Conservation (phyloP, 176 grass and related monocot species). For the Oryza meyeriana region DNA sequence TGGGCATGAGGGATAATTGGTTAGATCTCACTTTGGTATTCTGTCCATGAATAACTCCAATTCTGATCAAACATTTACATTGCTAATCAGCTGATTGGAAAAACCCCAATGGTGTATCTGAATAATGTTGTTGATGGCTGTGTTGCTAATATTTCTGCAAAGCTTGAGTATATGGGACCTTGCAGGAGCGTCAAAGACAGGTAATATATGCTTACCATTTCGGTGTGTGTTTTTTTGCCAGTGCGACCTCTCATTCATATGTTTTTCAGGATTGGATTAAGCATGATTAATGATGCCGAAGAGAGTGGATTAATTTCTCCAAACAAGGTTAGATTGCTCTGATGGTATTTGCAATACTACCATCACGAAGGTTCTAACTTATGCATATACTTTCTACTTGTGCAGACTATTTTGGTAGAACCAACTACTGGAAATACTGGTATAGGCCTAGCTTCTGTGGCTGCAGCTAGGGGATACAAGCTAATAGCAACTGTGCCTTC, state of each 20-base stretch:
- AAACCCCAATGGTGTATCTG: conserved; percentile 94
- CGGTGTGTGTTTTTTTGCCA: not conserved
- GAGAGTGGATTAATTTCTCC: conserved; percentile 76
- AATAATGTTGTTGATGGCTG: conserved; percentile 86
- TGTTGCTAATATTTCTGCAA: conserved; percentile 86
- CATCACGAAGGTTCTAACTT: not conserved
- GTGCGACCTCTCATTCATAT: conserved; percentile 17
- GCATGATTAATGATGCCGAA: conserved; percentile 96
- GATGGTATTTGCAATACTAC: conserved; percentile 13
- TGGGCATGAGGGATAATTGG: not conserved
- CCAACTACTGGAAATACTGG: conserved; percentile 94
- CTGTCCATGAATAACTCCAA: not conserved
- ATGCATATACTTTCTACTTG: conserved; percentile 5
- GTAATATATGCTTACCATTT: conserved; percentile 43
- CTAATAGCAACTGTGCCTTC: conserved; percentile 86
- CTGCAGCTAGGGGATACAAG: conserved; percentile 92
- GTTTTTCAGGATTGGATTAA: conserved; percentile 64
- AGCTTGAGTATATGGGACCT: conserved; percentile 92
- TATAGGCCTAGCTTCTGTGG: conserved; percentile 66
- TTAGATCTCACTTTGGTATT: not conserved
- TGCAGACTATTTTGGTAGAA: conserved; percentile 88
- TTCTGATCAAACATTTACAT: conserved; percentile 34
- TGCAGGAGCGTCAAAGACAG: conserved; percentile 89
- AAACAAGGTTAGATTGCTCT: conserved; percentile 44
- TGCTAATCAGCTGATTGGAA: conserved; percentile 71